Evolutionary conservation across 495 filamentous ascomycete genomes (phyloP).

Genomic region (Podospora appendiculata): DNA sequence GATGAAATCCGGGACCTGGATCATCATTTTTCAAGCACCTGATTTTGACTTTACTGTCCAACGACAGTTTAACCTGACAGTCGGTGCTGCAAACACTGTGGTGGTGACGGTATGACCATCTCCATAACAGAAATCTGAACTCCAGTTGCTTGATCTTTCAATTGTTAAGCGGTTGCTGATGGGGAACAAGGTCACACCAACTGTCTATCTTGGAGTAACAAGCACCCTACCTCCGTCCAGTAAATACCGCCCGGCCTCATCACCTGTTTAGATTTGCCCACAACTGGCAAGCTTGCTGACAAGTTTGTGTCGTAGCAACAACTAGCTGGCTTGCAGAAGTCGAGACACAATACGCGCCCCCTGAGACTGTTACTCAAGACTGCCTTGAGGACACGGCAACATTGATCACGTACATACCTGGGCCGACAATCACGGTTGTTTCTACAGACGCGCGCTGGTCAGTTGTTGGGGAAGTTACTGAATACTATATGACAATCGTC

Average conservation of each 20-base stretch:
- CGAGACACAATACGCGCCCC: constrained; percentile 10
- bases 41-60: constrained; percentile 17
- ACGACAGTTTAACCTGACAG: constrained; percentile 16
- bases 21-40: constrained; percentile 15
- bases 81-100: constrained; percentile 8
- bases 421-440: constrained; percentile 11
- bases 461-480: constrained; percentile 13
- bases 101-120: constrained; percentile 11
- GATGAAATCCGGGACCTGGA: constrained; percentile 16
- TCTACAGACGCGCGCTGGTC: constrained; percentile 12
- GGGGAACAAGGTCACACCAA: constrained; percentile 13
- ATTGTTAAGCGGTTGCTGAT: not conserved
- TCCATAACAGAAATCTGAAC: not conserved
- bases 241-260: not conserved
- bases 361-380: constrained; percentile 10
- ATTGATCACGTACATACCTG: constrained; percentile 13
- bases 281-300: not conserved
- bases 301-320: constrained; percentile 3
- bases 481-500: constrained; percentile 18
- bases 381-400: constrained; percentile 18
- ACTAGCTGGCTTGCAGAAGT: constrained; percentile 13
- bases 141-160: not conserved
- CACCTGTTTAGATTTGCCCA: not conserved
- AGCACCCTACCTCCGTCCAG: constrained; percentile 12
- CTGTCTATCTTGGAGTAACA: constrained; percentile 11